Percentiles rank a stretch among this genome's conserved stretches.
Conservation (phyloP, 2,329 filamentous ascomycete genomes). For the Juglanconis oblonga region DNA sequence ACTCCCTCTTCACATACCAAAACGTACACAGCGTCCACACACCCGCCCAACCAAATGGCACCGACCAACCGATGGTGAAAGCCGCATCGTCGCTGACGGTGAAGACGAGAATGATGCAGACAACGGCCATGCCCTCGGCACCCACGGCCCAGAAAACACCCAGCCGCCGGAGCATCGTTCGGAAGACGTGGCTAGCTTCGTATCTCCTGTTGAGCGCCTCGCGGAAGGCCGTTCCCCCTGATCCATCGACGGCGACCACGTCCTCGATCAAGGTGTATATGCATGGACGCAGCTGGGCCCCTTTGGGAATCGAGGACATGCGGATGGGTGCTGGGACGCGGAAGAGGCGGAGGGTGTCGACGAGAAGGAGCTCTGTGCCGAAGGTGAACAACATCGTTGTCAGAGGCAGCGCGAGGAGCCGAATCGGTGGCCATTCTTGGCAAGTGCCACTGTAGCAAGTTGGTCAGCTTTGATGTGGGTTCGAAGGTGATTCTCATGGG, state of each 20-base stretch:
- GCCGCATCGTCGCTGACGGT: slow-evolving; percentile 22
- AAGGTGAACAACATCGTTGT: slow-evolving; percentile 48
- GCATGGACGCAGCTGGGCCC: slow-evolving; percentile 55
- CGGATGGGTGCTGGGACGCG: slow-evolving; percentile 51
- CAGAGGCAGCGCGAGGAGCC: slow-evolving; percentile 49
- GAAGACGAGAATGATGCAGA: slow-evolving; percentile 25
- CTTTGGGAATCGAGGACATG: slow-evolving; percentile 62
- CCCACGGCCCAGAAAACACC: slow-evolving; percentile 57
- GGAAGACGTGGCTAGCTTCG: slow-evolving; percentile 50
- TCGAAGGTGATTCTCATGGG: not conserved
- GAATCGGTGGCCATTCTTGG: slow-evolving; percentile 46
- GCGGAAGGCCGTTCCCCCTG: slow-evolving; percentile 52
- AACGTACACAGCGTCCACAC: slow-evolving; percentile 24
- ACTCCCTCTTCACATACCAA: slow-evolving; percentile 24
- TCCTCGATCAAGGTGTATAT: slow-evolving; percentile 67
- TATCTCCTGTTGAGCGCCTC: slow-evolving; percentile 49
- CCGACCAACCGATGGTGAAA: slow-evolving; percentile 24
- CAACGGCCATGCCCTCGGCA: slow-evolving; percentile 24
- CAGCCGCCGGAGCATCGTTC: slow-evolving; percentile 50
- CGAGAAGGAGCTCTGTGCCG: slow-evolving; percentile 38
- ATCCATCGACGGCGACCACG: slow-evolving; percentile 64
- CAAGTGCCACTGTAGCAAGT: slow-evolving; percentile 18
- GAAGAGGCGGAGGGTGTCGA: slow-evolving; percentile 34
- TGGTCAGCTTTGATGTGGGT: not conserved
- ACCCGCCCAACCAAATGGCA: slow-evolving; percentile 25